Conservation (phyloP, 331 rosid species). For the Quercus phellos region DNA sequence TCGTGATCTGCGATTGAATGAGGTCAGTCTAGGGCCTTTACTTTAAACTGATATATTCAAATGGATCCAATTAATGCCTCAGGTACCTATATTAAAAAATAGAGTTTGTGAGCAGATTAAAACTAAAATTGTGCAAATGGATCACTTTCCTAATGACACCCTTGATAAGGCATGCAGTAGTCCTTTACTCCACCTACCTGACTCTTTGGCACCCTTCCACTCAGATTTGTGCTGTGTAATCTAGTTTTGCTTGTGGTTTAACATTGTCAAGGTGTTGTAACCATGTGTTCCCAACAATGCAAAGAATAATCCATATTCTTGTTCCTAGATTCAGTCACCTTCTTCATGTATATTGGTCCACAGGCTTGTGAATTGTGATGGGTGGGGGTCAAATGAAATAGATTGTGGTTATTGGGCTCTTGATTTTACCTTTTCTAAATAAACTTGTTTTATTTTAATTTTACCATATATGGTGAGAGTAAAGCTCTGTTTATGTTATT, state of each 20-base stretch:
- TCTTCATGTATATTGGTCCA: not conserved
- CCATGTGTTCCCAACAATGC: not conserved
- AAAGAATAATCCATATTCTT: not conserved
- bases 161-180: too few species aligned
- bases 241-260: not conserved
- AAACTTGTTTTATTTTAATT: not conserved
- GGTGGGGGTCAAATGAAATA: not conserved
- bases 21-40: constrained; percentile 52
- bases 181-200: too few species aligned
- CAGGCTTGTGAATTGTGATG: not conserved
- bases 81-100: not conserved
- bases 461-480: not conserved
- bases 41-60: constrained; percentile 3
- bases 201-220: too few species aligned
- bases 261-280: not conserved
- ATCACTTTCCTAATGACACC: not conserved
- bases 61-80: not conserved
- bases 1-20: constrained; percentile 88
- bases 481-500: not conserved
- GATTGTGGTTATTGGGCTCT: not conserved
- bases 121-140: not conserved
- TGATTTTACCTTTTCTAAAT: not conserved
- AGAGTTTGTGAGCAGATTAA: not conserved
- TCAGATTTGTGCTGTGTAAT: not conserved
- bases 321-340: not conserved